A percentile compares a stretch with the other conserved stretches of the same genome.
These are phyloP conservation scores for Mycena galopus DNA, from an alignment of 768 basidiomycete species.

Conservation along the genomic window DNA sequence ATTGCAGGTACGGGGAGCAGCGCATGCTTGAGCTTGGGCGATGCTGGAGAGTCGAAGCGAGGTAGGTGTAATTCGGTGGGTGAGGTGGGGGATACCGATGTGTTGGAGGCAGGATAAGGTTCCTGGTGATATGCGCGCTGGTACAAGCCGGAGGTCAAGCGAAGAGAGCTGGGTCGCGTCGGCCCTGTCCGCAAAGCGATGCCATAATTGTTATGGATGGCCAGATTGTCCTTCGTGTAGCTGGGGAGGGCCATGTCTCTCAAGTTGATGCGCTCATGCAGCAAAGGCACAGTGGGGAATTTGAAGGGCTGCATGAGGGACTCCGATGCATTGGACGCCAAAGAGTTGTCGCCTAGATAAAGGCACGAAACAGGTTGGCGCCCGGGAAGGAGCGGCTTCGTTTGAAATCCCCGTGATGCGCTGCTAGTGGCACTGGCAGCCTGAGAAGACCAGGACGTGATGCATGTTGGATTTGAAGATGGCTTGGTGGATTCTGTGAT, in stretches of 20 bases:
- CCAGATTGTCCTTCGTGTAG: constrained; percentile 12
- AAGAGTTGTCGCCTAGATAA: constrained; percentile 8
- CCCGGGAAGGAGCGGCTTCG: constrained; percentile 28
- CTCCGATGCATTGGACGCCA: constrained; percentile 32
- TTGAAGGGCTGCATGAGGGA: constrained; percentile 19
- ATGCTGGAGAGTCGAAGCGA: constrained; percentile 20
- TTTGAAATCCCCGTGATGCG: constrained; percentile 21
- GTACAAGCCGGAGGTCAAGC: constrained; percentile 11
- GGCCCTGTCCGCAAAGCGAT: background rate
- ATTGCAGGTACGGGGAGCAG: background rate
- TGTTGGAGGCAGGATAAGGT: constrained; percentile 31
- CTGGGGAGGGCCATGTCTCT: background rate
- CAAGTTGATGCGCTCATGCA: constrained; percentile 29
- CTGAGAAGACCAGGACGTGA: constrained; percentile 27
- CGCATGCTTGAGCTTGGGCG: constrained; percentile 29
- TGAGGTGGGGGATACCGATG: constrained; percentile 20
- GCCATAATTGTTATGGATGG: background rate
- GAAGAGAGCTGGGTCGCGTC: constrained; percentile 22
- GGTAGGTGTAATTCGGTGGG: constrained; percentile 34
- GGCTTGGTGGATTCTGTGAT: background rate
- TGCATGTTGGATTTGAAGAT: background rate
- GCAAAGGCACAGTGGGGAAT: constrained; percentile 10
- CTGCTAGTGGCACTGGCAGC: constrained; percentile 8
- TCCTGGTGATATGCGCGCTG: constrained; percentile 40
- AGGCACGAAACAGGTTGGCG: background rate